Base-by-base conservation (phyloP, 331 rosid genomes). In the Quercus lobata region DNA sequence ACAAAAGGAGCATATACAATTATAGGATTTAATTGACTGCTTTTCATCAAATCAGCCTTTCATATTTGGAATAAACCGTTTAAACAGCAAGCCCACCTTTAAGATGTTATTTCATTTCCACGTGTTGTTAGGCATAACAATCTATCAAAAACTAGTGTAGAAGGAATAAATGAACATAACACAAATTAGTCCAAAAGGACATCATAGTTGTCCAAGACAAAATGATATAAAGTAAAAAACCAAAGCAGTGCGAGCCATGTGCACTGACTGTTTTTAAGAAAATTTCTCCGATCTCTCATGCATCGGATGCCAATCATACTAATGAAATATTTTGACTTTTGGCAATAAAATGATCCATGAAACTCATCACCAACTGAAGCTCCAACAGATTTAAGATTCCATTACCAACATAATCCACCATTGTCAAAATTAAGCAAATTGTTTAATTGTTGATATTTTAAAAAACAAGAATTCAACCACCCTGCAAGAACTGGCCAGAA, bases 231-330 rank as follows among this genome's bases (percentile, higher is more conserved):
- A 41, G 46, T 7, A 10, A 19, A 68, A 68, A 68, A 30, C 21
- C 7, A 29, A 30, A 65, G 6, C 22, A 29, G 6, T 7, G 15
- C 30, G 7, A 49, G 54, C 17, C 52, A 66, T 34, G 52, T 34
- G 49, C 24, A 62, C 5, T 4, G 49, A 9, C 1, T 18, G 52
- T 68, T 34, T 2, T 46, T 0, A 34, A 34, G 53, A 19, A 68
- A 66, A 66, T 17, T 29, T 35, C 22, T 41, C 60, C 41, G 3
- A 11, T 2, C 71, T 34, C 78, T 30, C 82, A 11, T 19, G 24
- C 80, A 79, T 79, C 62, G 83, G 87, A 87, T 82, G 24, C 86
- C 77, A 16, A 29, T 66, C 78, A 30, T 46, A 41, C 44, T 66
- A 21, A 58, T 4, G 27, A 34, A 32, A 32, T 19, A 24, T 60